phyloP scores from a whole-genome alignment of 2,329 filamentous ascomycete genomes.

The Cercospora zeae-maydis region DNA sequence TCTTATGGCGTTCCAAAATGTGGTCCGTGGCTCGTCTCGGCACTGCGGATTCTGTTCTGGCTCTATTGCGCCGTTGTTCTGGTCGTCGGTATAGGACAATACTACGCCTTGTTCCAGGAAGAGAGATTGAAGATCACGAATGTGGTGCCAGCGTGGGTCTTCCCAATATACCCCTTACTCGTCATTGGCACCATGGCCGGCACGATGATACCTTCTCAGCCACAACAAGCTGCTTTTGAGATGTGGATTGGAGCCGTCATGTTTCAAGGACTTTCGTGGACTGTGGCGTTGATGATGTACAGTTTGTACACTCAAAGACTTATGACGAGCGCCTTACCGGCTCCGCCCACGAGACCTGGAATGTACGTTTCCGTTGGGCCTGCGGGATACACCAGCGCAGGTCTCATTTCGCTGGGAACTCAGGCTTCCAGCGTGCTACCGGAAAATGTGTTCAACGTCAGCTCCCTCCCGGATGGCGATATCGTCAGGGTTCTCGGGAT shows the following conservation, averaged over 20 bases:
- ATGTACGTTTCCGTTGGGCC: conserved; percentile 55
- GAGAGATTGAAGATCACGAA: not conserved
- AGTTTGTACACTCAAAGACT: conserved; percentile 43
- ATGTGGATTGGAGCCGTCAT: conserved; percentile 46
- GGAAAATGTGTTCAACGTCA: conserved; percentile 35
- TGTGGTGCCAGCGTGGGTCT: not conserved
- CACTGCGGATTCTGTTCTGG: not conserved
- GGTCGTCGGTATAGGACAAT: not conserved
- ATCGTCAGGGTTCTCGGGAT: conserved; percentile 43
- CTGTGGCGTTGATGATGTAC: conserved; percentile 46
- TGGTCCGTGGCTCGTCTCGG: not conserved
- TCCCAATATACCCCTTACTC: not conserved
- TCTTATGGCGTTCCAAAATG: not conserved
- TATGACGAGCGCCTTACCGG: conserved; percentile 44
- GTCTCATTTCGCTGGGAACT: conserved; percentile 48
- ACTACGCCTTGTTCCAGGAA: not conserved
- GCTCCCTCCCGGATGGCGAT: conserved; percentile 36
- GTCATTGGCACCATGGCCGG: not conserved
- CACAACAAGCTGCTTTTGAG: conserved; percentile 45
- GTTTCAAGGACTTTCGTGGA: conserved; percentile 47
- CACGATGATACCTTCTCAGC: not conserved
- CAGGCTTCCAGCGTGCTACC: conserved; percentile 39
- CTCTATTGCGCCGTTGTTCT: not conserved
- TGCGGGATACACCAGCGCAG: conserved; percentile 43
- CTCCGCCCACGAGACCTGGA: conserved; percentile 41